phyloP scores from a whole-genome alignment of 768 basidiomycete species.

The Boletus edulis region DNA sequence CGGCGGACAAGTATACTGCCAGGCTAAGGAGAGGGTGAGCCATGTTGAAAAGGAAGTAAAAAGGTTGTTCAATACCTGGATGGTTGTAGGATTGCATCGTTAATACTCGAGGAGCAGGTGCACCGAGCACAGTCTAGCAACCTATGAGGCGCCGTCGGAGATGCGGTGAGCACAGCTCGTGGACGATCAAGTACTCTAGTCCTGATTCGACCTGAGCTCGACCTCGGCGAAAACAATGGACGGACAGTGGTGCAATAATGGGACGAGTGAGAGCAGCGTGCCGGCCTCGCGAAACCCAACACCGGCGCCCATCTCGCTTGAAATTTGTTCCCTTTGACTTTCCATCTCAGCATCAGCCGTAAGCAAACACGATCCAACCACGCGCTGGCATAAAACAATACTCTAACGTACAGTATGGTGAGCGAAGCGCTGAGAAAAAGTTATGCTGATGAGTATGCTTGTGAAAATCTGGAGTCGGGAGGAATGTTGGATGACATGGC shows the following conservation, averaged over 20 bases:
- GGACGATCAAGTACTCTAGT: background rate
- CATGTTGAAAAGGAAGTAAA: background rate
- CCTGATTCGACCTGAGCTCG: too few relatives aligned
- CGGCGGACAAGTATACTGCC: constrained; percentile 15
- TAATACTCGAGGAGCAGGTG: too few relatives aligned
- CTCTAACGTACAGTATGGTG: constrained; percentile 46
- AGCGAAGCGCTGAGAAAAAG: constrained; percentile 15
- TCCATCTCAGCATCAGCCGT: background rate
- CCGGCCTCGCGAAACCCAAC: background rate
- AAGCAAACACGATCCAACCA: constrained; percentile 1
- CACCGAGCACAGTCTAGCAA: too few relatives aligned
- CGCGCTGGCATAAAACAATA: constrained; percentile 27
- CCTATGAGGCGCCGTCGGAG: background rate
- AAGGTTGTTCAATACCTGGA: constrained; percentile 18
- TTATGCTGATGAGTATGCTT: constrained; percentile 32
- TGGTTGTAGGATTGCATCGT: constrained; percentile 34
- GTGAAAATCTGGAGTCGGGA: constrained; percentile 20
- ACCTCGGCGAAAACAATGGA: too few relatives aligned
- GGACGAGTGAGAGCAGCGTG: background rate
- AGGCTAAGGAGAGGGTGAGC: constrained; percentile 17
- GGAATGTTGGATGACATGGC: constrained; percentile 29
- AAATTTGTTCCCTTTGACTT: background rate
- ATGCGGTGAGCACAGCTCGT: background rate
- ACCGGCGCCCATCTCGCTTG: constrained; percentile 26
- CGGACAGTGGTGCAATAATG: background rate